Evolutionary conservation across 192 early-diverging fungal species (phyloP).

Genomic region (Gaertneriomyces sp.): DNA sequence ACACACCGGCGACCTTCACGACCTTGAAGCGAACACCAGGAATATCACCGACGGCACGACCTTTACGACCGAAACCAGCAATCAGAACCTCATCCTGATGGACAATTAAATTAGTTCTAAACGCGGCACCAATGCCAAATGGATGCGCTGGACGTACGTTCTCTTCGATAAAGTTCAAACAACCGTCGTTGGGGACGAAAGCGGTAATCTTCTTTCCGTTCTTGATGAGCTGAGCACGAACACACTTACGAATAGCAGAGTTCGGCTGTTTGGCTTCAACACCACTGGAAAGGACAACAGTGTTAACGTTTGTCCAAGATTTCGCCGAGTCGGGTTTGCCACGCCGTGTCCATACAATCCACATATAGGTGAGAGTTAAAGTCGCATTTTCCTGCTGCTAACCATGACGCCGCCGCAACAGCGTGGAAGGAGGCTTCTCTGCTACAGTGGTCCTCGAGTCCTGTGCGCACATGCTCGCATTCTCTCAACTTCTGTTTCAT

Average conservation of each 20-base stretch:
- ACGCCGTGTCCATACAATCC: no score
- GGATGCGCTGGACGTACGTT: conserved; percentile 51
- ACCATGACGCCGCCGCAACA: no score
- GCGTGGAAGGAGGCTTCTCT: no score
- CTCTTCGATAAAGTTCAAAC: conserved; percentile 99
- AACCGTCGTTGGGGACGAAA: conserved; percentile 99
- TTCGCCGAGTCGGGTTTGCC: no score
- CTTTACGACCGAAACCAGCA: conserved; percentile 99
- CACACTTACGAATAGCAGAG: conserved; percentile 99
- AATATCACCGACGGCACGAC: conserved; percentile 99
- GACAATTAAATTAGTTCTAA: not conserved
- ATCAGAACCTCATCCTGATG: conserved; percentile 93
- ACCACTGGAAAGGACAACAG: conserved; percentile 57
- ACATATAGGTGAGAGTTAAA: no score
- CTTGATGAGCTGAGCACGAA: conserved; percentile 99
- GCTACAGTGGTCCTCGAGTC: no score
- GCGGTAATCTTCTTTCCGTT: conserved; percentile 99
- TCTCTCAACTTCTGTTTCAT: no score
- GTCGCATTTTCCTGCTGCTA: no score
- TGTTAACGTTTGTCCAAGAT: no score
- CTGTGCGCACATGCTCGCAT: no score
- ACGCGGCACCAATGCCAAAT: not conserved
- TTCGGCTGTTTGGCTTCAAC: conserved; percentile 99
- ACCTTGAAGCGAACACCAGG: conserved; percentile 99
- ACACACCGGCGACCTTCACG: conserved; percentile 99